Evolutionary conservation across 2,329 filamentous ascomycete genomes (phyloP).

Genomic region (Erysiphe pulchra): DNA sequence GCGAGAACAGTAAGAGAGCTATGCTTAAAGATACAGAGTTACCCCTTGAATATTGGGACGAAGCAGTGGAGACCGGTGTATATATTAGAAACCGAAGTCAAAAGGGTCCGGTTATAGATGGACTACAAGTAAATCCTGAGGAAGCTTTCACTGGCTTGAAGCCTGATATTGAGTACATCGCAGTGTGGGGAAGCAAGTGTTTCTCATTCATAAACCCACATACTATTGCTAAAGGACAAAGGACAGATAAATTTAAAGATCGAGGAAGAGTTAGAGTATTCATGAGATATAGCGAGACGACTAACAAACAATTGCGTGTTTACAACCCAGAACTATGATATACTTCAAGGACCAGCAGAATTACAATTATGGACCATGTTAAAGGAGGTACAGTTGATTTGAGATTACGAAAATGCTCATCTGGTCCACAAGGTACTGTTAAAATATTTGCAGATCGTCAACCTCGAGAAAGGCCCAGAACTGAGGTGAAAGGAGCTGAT

Average conservation of each 20-base stretch:
- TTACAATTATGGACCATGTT: background rate
- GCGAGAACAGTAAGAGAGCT: background rate
- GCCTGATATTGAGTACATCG: background rate
- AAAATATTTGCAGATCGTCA: background rate
- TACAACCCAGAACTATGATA: background rate
- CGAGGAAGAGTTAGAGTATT: background rate
- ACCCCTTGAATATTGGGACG: background rate
- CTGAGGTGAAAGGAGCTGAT: background rate
- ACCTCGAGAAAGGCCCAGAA: background rate
- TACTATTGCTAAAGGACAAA: background rate
- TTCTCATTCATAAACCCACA: background rate
- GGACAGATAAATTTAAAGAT: background rate
- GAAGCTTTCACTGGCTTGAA: background rate
- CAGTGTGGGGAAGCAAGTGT: background rate
- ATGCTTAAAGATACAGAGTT: background rate
- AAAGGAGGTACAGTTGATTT: too few relatives aligned
- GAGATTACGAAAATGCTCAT: background rate
- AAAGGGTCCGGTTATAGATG: background rate
- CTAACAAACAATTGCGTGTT: background rate
- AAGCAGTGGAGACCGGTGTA: background rate
- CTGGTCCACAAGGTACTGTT: background rate
- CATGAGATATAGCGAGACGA: background rate
- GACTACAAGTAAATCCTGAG: background rate
- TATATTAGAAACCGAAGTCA: background rate
- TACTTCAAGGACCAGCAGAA: background rate